phyloP scores from a whole-genome alignment of 306 rosid genomes.

The Dicorynia guianensis region DNA sequence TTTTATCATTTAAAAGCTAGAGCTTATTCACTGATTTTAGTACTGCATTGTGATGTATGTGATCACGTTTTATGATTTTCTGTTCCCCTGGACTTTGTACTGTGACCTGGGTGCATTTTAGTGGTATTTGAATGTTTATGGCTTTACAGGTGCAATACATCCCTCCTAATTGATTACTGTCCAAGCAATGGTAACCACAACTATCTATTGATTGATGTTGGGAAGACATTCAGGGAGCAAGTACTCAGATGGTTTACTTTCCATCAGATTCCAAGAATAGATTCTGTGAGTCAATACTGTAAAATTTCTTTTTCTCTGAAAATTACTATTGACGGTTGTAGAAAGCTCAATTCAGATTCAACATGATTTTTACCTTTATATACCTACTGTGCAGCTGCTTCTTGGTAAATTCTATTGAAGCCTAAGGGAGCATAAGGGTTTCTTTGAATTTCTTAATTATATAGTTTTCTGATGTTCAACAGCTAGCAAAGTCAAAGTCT shows the following conservation, averaged over 20 bases:
- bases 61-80: not conserved
- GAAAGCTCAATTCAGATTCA: not conserved
- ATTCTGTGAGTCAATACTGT: conserved; percentile 72
- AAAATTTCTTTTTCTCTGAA: not conserved
- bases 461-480: not conserved
- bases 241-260: conserved; percentile 91
- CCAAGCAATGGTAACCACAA: conserved; percentile 58
- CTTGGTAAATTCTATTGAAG: not conserved
- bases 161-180: conserved; percentile 84
- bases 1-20: not conserved
- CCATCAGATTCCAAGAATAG: conserved; percentile 83
- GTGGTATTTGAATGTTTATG: conserved; percentile 13
- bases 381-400: not conserved
- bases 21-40: not conserved
- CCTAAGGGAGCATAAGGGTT: not conserved
- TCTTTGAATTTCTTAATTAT: not conserved
- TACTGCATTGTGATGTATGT: not conserved
- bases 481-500: not conserved
- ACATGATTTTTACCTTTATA: not conserved
- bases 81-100: not conserved
- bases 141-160: conserved; percentile 83
- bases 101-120: not conserved
- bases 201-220: conserved; percentile 85
- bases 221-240: conserved; percentile 93
- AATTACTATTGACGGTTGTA: conserved; percentile 8